A percentile compares a stretch with the other conserved stretches of the same genome.
Conservation (phyloP, 441 rosid species). For the Breynia disticha region DNA sequence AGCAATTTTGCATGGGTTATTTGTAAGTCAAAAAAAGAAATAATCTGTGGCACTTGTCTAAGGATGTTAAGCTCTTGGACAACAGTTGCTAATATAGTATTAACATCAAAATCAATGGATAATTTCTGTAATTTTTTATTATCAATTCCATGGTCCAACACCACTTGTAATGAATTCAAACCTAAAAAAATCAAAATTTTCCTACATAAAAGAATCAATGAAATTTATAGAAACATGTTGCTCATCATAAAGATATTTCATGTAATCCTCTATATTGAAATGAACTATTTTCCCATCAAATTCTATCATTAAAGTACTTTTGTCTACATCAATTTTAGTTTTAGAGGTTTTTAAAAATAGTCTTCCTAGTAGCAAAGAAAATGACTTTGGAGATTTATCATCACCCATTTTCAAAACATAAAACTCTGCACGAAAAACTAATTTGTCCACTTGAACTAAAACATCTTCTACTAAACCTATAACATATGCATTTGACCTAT, state of each 20-base stretch:
- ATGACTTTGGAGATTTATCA: not conserved
- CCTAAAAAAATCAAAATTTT: no score
- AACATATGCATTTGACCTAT: not conserved
- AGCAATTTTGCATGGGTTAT: no score
- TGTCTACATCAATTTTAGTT: conserved; percentile 1
- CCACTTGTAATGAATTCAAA: no score
- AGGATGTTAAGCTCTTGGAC: no score
- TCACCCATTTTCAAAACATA: not conserved
- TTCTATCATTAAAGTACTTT: not conserved
- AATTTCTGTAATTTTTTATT: no score
- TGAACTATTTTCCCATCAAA: not conserved
- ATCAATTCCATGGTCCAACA: no score
- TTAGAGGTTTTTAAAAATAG: not conserved
- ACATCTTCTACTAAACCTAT: not conserved
- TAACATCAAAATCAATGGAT: no score
- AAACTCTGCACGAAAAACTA: not conserved
- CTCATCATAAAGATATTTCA: not conserved
- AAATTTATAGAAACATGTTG: no score
- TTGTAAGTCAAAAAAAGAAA: no score
- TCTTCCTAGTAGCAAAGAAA: not conserved
- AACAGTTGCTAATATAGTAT: no score
- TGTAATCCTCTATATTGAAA: not conserved
- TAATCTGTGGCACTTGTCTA: no score
- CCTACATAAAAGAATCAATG: no score
- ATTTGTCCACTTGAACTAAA: not conserved